These are phyloP conservation scores for Marasmius fiardii DNA, from an alignment of 1,284 basidiomycete genomes.

Conservation along the genomic window DNA sequence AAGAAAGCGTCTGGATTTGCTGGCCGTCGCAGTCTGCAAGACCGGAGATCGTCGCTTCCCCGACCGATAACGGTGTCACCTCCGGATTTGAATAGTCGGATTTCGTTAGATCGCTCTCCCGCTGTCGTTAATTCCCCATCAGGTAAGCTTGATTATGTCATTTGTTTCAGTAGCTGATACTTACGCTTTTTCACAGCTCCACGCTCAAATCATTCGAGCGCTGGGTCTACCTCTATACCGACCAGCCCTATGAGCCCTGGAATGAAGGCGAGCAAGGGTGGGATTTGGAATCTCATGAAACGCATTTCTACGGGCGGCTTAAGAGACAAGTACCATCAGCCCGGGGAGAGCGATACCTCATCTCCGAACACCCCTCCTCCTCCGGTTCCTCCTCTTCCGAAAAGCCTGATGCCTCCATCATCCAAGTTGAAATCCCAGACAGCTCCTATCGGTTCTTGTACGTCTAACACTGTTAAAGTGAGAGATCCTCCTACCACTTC, in stretches of 20 bases:
- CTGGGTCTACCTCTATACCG: too few relatives aligned
- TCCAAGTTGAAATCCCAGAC: too few relatives aligned
- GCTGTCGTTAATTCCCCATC: neutral
- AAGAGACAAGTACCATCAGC: conserved; percentile 47
- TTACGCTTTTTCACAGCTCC: neutral
- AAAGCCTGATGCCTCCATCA: conserved; percentile 21
- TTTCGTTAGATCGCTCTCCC: neutral
- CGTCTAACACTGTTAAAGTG: too few relatives aligned
- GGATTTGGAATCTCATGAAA: conserved; percentile 67
- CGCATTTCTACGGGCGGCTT: conserved; percentile 59
- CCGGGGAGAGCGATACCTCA: conserved; percentile 10
- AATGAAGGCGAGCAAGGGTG: conserved; percentile 27
- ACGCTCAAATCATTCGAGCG: neutral
- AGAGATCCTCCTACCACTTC: neutral
- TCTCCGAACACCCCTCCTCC: conserved; percentile 34
- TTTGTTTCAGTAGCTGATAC: neutral
- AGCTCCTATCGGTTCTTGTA: neutral
- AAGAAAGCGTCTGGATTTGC: neutral
- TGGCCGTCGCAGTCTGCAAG: neutral
- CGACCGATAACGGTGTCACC: neutral
- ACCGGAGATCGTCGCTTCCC: neutral
- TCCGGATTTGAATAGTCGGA: neutral
- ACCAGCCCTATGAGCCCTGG: neutral
- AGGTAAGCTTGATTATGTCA: neutral
- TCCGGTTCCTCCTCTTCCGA: conserved; percentile 59